Evolutionary conservation across 345 rosid species (phyloP), one percentile per base, ranked within the genome.

Genomic region (Salix koriyanagi): DNA sequence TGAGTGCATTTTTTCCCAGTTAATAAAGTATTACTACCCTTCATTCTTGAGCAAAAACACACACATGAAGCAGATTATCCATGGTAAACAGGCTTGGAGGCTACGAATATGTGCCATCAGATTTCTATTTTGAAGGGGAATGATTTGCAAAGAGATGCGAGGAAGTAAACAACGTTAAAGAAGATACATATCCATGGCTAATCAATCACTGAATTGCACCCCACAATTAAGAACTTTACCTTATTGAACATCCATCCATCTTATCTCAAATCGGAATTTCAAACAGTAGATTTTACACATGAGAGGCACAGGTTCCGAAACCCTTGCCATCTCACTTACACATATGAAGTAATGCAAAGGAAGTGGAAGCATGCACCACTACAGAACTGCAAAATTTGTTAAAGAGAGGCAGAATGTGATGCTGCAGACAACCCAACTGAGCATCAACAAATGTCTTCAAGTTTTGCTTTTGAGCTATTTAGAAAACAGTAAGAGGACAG

Each of bases 381-480:
- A 70, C 48, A 42, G 46, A 74, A 65, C 75, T 66, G 60, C 83
- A 79, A 74, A 84, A 79, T 74, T 74, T 81, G 78, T 75, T 16
- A 50, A 56, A 54, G 37, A 18, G 52, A 67, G 67, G 65, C 67
- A 73, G 54, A 52, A 32, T 56, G 58, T n/a, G 75, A 75, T 62
- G 52, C 44, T 70, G 44, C 60, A 74, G 56, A 60, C 23, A 61
- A 70, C 67, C 68, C 64, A 32, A 16, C 46, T 28, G 25, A 19
- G 19, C 7, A 46, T 74, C 18, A 75, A 66, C 54, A 39, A 72
- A 73, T 50, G 30, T 64, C 23, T 36, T 73, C 68, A 46, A 60
- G 66, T 75, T 76, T 46, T 60, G 48, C 77, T 65, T 62, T 46
- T 56, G 54, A 69, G 48, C 23, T 76, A 67, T 25, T 34, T 72